These are phyloP conservation scores for Glomus cerebriforme DNA, from an alignment of 192 early-diverging fungal species.

Conservation along the genomic window DNA sequence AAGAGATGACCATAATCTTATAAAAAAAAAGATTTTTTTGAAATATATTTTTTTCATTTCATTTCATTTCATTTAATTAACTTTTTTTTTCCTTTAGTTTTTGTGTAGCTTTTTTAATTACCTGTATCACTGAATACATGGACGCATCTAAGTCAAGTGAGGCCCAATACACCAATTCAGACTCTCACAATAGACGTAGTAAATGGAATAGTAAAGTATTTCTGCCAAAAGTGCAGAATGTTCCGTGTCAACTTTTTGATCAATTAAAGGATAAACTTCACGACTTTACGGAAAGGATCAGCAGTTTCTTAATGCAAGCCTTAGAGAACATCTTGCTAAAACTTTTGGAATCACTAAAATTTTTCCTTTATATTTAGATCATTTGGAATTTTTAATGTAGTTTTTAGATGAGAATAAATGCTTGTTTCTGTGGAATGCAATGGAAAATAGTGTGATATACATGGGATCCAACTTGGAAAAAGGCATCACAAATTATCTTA, in stretches of 20 bases:
- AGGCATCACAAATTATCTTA: background rate
- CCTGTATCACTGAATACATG: background rate
- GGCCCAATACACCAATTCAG: background rate
- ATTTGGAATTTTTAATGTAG: background rate
- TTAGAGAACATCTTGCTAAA: background rate
- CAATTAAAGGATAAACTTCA: background rate
- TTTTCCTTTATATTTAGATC: conserved; percentile 20
- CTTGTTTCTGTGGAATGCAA: background rate
- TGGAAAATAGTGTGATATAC: background rate
- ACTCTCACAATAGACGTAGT: conserved; percentile 6
- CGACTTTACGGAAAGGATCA: background rate
- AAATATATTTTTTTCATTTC: too few species aligned
- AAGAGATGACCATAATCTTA: too few species aligned
- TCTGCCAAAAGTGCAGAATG: background rate
- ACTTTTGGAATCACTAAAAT: background rate
- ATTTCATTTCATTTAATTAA: too few species aligned
- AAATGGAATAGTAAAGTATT: background rate
- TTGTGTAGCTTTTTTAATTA: too few species aligned
- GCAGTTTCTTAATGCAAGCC: background rate
- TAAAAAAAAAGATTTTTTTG: too few species aligned
- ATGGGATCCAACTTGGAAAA: conserved; percentile 8
- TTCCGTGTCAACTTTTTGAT: background rate
- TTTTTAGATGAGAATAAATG: conserved; percentile 8
- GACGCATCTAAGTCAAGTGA: conserved; percentile 1
- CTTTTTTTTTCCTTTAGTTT: too few species aligned